Conservation (phyloP, 768 basidiomycete genomes). For the Termitomyces sp. region DNA sequence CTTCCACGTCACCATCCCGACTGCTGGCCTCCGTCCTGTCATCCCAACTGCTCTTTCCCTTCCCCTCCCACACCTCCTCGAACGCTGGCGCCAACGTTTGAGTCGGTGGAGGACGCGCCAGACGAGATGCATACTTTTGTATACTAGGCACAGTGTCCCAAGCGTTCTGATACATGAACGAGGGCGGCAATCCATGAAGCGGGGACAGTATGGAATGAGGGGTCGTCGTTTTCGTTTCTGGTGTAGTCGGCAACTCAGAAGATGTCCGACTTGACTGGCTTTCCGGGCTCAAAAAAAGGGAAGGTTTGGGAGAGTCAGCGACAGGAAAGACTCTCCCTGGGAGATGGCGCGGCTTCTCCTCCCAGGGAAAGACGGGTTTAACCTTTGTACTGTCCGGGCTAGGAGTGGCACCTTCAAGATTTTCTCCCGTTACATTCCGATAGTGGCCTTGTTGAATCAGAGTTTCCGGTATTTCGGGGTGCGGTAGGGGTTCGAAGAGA, state of each 20-base stretch:
- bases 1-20: slow-evolving; percentile 80
- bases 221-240: slow-evolving; percentile 24
- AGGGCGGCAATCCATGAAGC: slow-evolving; percentile 48
- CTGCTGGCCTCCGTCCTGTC: slow-evolving; percentile 65
- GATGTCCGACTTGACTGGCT: slow-evolving; percentile 36
- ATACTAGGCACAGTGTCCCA: slow-evolving; percentile 86
- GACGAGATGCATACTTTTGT: slow-evolving; percentile 64
- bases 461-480: slow-evolving; percentile 60
- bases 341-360: slow-evolving; percentile 62
- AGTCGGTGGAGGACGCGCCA: slow-evolving; percentile 47
- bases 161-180: slow-evolving; percentile 70
- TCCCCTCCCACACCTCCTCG: slow-evolving; percentile 37
- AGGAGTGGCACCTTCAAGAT: slow-evolving; percentile 33
- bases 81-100: slow-evolving; percentile 44
- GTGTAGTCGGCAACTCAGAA: slow-evolving; percentile 31
- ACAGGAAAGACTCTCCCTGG: slow-evolving; percentile 74
- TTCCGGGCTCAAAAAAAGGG: slow-evolving; percentile 34
- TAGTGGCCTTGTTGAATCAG: slow-evolving; percentile 75
- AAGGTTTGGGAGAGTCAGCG: slow-evolving; percentile 52
- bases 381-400: slow-evolving; percentile 72
- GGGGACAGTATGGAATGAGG: slow-evolving; percentile 33
- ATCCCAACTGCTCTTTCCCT: slow-evolving; percentile 41
- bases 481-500: slow-evolving; percentile 60
- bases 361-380: slow-evolving; percentile 93
- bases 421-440: slow-evolving; percentile 54